Conservation (phyloP, 306 rosid species). For the Vigna radiata region DNA sequence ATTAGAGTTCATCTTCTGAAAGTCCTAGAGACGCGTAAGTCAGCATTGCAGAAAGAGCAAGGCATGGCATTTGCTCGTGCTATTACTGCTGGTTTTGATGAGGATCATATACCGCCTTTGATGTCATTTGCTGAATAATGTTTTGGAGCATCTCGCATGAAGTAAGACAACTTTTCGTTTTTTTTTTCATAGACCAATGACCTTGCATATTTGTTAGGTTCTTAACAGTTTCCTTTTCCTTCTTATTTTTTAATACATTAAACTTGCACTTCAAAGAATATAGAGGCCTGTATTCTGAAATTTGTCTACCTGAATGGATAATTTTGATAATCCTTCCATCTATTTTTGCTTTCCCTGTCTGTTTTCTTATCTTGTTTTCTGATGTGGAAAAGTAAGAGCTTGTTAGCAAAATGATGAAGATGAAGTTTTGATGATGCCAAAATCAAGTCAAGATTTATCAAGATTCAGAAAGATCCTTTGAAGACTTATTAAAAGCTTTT, state of each 20-base stretch:
- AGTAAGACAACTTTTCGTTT: conserved; percentile 54
- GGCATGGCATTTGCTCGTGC: conserved; percentile 99
- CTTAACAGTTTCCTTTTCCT: neutral
- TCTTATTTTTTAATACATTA: neutral
- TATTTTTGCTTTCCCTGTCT: neutral
- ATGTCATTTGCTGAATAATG: conserved; percentile 83
- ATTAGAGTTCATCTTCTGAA: conserved; percentile 89
- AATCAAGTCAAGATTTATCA: no score
- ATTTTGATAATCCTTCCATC: neutral
- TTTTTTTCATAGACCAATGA: conserved; percentile 38
- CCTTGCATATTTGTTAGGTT: conserved; percentile 24
- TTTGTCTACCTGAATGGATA: conserved; percentile 3
- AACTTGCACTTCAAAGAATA: conserved; percentile 28
- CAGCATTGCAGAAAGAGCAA: conserved; percentile 94
- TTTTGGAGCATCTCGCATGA: conserved; percentile 94
- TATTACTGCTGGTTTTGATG: conserved; percentile 97
- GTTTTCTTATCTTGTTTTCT: neutral
- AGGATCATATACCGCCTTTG: conserved; percentile 72
- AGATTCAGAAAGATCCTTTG: no score
- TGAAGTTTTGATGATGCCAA: no score
- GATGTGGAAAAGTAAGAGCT: neutral
- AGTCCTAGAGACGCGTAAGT: conserved; percentile 92
- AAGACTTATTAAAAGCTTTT: no score
- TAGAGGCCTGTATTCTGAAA: neutral
- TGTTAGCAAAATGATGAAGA: no score